Evolutionary conservation across 140 eudicot genomes (phyloP), one percentile per base, ranked within the genome.

Genomic region (Stevia rebaudiana): DNA sequence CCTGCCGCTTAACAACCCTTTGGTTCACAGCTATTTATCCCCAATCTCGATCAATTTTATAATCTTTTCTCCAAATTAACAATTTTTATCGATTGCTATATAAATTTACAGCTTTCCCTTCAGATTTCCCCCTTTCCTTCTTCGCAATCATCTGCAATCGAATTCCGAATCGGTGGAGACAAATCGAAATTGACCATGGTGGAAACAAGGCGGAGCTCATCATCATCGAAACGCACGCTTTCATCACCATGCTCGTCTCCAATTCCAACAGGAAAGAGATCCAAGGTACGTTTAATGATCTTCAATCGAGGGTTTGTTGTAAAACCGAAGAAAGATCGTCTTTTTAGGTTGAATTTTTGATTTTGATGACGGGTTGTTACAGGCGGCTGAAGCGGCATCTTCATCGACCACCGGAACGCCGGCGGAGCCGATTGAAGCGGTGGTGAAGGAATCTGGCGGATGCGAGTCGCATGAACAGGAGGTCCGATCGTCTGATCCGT

Each of bases 151-250:
- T 54, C 70, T n/a, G 51, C 68, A 25, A 61, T 2, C 64, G 25
- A 70, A 57, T 61, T 70, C 73, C 73, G 54, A 57, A 60, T 60
- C 72, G 42, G 58, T 49, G 11, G 65, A 68, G 46, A 52, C 39
- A 63, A 70, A 41, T 69, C 25, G 28, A 63, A 70, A 41, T 69
- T 35, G 44, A 67, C 75, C 49, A 89, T 89, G 97, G 97, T 89
- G 53, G 95, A 89, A 71, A 90, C 97, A 37, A 72, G 97, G 40
- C 81, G 97, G 43, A 76, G 95, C 49, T 90, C 97, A 5, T 81
- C 97, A 47, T 83, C 95, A 11, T 83, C 95, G 9, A 90, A 90
- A 67, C 95, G 95, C 7, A 78, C 89, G 42, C 82, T 83, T 6
- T 71, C 95, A 3, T 82, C 91, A 2, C 86, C 90, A 3, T 76